Evolutionary conservation across 805 yeast species (phyloP).

Genomic region (Spathaspora passalidarum): DNA sequence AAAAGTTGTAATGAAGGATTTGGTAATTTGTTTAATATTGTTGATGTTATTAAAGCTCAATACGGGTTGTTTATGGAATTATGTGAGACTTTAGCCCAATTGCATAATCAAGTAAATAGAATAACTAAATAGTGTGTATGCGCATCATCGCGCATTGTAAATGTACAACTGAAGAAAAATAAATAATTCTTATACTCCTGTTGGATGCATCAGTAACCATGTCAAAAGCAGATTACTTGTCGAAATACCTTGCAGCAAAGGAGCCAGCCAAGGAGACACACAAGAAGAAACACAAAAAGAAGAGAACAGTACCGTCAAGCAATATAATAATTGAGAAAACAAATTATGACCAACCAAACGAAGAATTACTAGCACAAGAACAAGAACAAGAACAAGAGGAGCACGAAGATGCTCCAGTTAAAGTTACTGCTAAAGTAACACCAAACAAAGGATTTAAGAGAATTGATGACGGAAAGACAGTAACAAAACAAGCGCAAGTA

Average conservation of each 20-base stretch:
- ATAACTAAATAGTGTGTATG: slow-evolving; percentile 7
- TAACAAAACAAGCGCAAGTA: background rate
- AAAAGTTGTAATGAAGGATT: slow-evolving; percentile 36
- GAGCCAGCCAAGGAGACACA: background rate
- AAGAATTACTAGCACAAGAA: slow-evolving; percentile 5
- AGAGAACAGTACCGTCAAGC: slow-evolving; percentile 6
- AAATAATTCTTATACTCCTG: background rate
- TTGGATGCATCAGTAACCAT: slow-evolving; percentile 5
- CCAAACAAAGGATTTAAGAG: slow-evolving; percentile 33
- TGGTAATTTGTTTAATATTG: slow-evolving; percentile 44
- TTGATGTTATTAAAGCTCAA: slow-evolving; percentile 64
- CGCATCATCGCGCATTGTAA: background rate
- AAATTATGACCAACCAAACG: slow-evolving; percentile 10
- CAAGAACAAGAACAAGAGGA: slow-evolving; percentile 8
- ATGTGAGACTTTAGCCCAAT: slow-evolving; percentile 69
- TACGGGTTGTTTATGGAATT: slow-evolving; percentile 70
- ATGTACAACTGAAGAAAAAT: background rate
- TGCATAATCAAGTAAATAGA: slow-evolving; percentile 44
- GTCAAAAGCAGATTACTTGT: slow-evolving; percentile 29
- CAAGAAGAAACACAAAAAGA: slow-evolving; percentile 16
- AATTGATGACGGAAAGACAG: slow-evolving; percentile 26
- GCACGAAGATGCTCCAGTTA: slow-evolving; percentile 22
- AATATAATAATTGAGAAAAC: slow-evolving; percentile 7
- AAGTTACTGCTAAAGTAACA: slow-evolving; percentile 14
- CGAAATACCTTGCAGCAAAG: slow-evolving; percentile 21